These are phyloP conservation scores for Aspergillus hiratsukae DNA, from an alignment of 2,329 filamentous ascomycete species.

Conservation along the genomic window DNA sequence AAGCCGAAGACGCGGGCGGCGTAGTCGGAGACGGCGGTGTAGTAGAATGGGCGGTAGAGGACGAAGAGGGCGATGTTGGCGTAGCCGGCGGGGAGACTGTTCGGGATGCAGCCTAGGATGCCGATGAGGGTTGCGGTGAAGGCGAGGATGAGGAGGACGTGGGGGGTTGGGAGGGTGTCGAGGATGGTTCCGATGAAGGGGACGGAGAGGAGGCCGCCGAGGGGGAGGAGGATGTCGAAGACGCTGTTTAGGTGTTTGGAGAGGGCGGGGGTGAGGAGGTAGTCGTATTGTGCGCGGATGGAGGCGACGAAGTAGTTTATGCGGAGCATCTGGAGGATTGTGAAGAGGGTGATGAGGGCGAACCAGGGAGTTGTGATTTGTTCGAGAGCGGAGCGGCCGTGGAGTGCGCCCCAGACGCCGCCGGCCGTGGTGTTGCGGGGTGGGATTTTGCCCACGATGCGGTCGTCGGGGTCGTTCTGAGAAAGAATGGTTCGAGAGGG, in stretches of 20 bases:
- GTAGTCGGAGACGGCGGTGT: conserved; percentile 84
- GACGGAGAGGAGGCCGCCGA: conserved; percentile 78
- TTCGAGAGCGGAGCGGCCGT: conserved; percentile 59
- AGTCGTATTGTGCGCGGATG: conserved; percentile 74
- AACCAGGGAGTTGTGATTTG: conserved; percentile 60
- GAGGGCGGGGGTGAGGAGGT: conserved; percentile 60
- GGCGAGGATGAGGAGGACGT: conserved; percentile 68
- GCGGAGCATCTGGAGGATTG: conserved; percentile 68
- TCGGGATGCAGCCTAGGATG: conserved; percentile 67
- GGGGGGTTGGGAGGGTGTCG: conserved; percentile 68
- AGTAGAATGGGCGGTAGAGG: conserved; percentile 80
- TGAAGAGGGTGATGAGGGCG: conserved; percentile 76
- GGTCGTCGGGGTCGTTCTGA: conserved; percentile 24
- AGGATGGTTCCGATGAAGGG: conserved; percentile 80
- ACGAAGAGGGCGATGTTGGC: conserved; percentile 74
- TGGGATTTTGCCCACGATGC: not conserved
- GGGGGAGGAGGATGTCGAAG: conserved; percentile 79
- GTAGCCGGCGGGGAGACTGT: conserved; percentile 66
- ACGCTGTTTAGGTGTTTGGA: conserved; percentile 72
- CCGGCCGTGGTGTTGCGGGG: conserved; percentile 28
- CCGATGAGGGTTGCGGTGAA: conserved; percentile 69
- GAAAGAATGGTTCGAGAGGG: conserved; percentile 32
- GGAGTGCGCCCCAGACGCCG: conserved; percentile 83
- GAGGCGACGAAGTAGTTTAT: conserved; percentile 95
- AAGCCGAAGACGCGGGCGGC: conserved; percentile 90